phyloP scores from a whole-genome alignment of 1,139 yeast species.

The Magnusiomyces clavatus region DNA sequence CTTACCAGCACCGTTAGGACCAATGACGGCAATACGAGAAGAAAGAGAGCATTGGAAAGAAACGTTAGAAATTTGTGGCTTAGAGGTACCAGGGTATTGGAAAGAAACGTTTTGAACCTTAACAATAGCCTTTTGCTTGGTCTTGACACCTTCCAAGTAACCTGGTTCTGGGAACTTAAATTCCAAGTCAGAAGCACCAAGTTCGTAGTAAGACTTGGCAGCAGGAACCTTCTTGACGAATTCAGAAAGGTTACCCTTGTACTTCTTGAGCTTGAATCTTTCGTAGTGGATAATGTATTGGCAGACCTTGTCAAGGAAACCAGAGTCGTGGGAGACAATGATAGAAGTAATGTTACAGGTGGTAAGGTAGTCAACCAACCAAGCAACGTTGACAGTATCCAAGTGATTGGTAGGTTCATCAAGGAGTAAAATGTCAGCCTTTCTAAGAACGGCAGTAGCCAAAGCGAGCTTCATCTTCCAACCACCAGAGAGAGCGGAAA shows the following conservation, averaged over 20 bases:
- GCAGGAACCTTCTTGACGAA: constrained; percentile 98
- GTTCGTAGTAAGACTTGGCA: constrained; percentile 97
- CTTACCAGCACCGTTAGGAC: constrained; percentile 99
- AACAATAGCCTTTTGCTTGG: constrained; percentile 99
- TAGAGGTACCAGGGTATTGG: constrained; percentile 98
- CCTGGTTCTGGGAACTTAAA: constrained; percentile 99
- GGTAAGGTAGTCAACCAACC: constrained; percentile 98
- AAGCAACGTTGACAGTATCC: constrained; percentile 98
- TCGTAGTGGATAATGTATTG: constrained; percentile 99
- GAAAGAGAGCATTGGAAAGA: constrained; percentile 98
- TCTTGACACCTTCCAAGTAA: constrained; percentile 99
- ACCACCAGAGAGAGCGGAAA: constrained; percentile 98
- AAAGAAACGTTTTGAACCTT: constrained; percentile 93
- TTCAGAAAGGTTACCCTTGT: constrained; percentile 99
- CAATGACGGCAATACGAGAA: constrained; percentile 99
- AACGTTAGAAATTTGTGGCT: constrained; percentile 86
- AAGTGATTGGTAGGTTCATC: constrained; percentile 99
- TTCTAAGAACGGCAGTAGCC: constrained; percentile 98
- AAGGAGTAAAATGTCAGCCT: constrained; percentile 94
- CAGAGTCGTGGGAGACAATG: constrained; percentile 98
- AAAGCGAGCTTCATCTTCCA: constrained; percentile 99
- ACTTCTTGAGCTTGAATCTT: constrained; percentile 98
- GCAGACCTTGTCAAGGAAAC: constrained; percentile 95
- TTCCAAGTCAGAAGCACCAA: constrained; percentile 95
- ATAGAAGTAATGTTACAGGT: constrained; percentile 98